Evolutionary conservation across 2,329 filamentous ascomycete species (phyloP).

Genomic region (Fonsecaea pedrosoi): DNA sequence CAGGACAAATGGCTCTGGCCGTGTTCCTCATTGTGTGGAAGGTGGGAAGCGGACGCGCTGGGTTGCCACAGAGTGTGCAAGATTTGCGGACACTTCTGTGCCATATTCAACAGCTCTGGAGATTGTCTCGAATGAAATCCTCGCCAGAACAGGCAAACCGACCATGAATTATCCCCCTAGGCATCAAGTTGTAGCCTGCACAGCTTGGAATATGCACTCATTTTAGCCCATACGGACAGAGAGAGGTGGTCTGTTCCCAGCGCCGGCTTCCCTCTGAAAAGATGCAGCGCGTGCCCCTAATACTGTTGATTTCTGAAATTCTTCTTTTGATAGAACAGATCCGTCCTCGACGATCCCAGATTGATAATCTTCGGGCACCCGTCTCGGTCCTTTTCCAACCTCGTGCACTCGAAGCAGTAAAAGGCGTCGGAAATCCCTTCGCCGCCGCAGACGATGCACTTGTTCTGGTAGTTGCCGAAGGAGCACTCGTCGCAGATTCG

Average conservation of each 20-base stretch:
- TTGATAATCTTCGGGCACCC: conserved; percentile 99
- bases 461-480: conserved; percentile 99
- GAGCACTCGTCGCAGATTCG: conserved; percentile 99
- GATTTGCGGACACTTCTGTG: not conserved
- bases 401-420: conserved; percentile 98
- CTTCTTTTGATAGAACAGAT: conserved; percentile 82
- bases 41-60: not conserved
- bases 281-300: not conserved
- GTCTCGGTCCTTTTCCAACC: conserved; percentile 94
- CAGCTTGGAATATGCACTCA: not conserved
- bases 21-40: not conserved
- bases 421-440: conserved; percentile 98
- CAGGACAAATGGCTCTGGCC: not conserved
- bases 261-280: not conserved
- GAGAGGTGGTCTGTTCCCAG: not conserved
- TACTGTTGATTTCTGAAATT: conserved; percentile 65
- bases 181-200: not conserved
- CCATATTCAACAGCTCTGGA: not conserved
- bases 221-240: not conserved
- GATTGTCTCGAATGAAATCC: not conserved
- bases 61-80: not conserved
- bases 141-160: not conserved
- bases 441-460: conserved; percentile 97
- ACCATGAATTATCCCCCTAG: not conserved
- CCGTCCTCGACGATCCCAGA: conserved; percentile 90